phyloP scores from a whole-genome alignment of 495 filamentous ascomycete species.

The Massariosphaeria phaeospora region DNA sequence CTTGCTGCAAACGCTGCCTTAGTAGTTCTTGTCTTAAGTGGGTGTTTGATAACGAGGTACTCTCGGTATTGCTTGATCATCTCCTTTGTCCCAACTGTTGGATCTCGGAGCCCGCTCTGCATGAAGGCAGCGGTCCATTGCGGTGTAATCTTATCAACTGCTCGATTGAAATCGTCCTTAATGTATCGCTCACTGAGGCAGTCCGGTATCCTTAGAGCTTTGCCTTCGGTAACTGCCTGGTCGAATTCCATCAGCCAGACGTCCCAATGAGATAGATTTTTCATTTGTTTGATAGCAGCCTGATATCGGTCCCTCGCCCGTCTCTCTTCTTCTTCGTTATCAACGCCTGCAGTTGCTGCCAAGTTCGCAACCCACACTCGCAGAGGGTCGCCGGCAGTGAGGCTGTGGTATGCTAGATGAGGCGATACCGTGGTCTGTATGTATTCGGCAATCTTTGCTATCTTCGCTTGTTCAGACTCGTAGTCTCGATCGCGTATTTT shows the following conservation, averaged over 20 bases:
- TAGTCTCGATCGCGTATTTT: no score
- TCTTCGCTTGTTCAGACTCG: no score
- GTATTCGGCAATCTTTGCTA: no score
- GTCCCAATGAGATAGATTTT: neutral
- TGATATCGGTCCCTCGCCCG: neutral
- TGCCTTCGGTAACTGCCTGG: neutral
- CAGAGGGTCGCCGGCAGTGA: no score
- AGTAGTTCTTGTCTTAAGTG: neutral
- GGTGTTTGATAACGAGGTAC: neutral
- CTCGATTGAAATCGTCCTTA: neutral
- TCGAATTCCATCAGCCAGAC: neutral
- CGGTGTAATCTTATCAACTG: neutral
- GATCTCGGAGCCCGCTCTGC: no score
- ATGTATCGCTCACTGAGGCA: neutral
- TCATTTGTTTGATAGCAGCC: neutral
- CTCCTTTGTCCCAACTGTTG: no score
- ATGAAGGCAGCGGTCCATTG: no score
- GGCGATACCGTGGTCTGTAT: no score
- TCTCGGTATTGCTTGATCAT: neutral
- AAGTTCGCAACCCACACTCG: neutral
- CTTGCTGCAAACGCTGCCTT: neutral
- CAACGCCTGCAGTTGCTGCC: neutral
- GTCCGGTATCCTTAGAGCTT: neutral
- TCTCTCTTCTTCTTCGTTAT: neutral
- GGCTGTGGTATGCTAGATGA: no score